phyloP scores from a whole-genome alignment of 2,329 filamentous ascomycete species.

The Xylogone sp. region DNA sequence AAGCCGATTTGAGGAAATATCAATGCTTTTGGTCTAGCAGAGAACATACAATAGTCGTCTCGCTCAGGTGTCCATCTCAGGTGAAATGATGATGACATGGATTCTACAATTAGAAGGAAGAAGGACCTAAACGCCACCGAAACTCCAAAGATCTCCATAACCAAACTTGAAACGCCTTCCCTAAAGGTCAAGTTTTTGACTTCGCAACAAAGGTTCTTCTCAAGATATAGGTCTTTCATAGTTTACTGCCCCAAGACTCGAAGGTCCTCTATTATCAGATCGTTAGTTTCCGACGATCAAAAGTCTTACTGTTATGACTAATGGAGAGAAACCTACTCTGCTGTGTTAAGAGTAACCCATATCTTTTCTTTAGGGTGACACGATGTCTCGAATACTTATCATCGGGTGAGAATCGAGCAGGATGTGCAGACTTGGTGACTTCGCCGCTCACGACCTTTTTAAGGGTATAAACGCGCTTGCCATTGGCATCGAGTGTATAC shows the following conservation, averaged over 20 bases:
- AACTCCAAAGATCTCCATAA: background rate
- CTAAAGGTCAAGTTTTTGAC: background rate
- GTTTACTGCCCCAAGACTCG: slow-evolving; percentile 38
- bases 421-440: slow-evolving; percentile 94
- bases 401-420: slow-evolving; percentile 93
- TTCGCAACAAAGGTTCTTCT: background rate
- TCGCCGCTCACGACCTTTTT: slow-evolving; percentile 82
- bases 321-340: slow-evolving; percentile 45
- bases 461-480: slow-evolving; percentile 91
- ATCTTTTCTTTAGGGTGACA: slow-evolving; percentile 91
- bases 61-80: background rate
- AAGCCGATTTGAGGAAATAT: too few species aligned
- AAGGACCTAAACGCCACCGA: background rate
- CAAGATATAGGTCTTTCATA: background rate
- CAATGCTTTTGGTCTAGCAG: background rate
- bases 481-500: slow-evolving; percentile 80
- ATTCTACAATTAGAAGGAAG: background rate
- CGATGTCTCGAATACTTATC: slow-evolving; percentile 98
- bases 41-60: background rate
- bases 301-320: slow-evolving; percentile 11
- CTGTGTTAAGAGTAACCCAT: slow-evolving; percentile 83
- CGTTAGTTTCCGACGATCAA: slow-evolving; percentile 17
- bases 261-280: slow-evolving; percentile 33
- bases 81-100: background rate
- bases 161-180: background rate